A percentile compares a stretch with the other conserved stretches of the same genome.
Evolutionary conservation across 1,139 yeast species (phyloP).

Genomic region (Hyphopichia fennica): DNA sequence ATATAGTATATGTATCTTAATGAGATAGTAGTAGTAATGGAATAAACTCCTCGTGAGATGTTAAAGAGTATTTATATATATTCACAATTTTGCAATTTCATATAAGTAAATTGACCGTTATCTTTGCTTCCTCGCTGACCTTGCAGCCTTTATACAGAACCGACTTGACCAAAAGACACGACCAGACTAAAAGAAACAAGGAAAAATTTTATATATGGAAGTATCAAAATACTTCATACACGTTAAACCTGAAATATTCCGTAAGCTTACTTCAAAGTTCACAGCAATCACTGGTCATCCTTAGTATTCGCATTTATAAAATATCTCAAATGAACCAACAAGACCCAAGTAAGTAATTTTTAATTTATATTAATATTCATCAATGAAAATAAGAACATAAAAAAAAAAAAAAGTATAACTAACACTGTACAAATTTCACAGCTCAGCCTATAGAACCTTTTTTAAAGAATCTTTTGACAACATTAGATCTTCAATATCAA

Average conservation of each 20-base stretch:
- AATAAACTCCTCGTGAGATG: too few species aligned
- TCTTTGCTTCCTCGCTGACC: neutral
- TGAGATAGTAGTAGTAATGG: too few species aligned
- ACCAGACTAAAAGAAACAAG: neutral
- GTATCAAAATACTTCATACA: too few species aligned
- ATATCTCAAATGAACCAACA: constrained; percentile 9
- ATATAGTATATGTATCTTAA: too few species aligned
- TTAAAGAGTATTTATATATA: too few species aligned
- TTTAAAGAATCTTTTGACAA: constrained; percentile 35
- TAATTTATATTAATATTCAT: neutral
- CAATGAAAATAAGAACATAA: neutral
- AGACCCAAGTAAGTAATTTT: constrained; percentile 27
- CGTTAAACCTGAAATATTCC: too few species aligned
- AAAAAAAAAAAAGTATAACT: neutral
- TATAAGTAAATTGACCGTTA: neutral
- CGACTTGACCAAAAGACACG: neutral
- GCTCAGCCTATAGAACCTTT: constrained; percentile 50
- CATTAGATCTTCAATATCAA: constrained; percentile 37
- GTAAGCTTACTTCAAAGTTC: neutral
- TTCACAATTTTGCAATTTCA: neutral
- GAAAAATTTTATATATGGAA: neutral
- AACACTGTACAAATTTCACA: constrained; percentile 16
- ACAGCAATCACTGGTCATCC: neutral
- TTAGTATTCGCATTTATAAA: neutral
- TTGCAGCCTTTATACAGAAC: neutral